A percentile compares a stretch with the other conserved stretches of the same genome.
Evolutionary conservation across 164 flowering plant genomes (phyloP).

Genomic region (Taxillus chinensis): DNA sequence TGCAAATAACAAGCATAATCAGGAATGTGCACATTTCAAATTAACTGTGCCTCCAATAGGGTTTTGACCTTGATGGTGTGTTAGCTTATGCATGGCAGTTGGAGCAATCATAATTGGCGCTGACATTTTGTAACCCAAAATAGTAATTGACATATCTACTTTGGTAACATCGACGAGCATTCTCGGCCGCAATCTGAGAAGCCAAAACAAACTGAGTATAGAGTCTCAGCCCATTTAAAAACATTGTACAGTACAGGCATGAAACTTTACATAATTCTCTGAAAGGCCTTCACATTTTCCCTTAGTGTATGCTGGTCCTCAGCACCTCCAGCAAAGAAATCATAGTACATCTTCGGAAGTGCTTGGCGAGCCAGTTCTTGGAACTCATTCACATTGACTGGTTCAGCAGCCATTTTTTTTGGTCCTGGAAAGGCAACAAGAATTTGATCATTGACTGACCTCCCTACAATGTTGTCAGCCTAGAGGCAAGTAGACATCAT

Average conservation of each 20-base stretch:
- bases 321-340: conserved; percentile 63
- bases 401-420: conserved; percentile 32
- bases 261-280: conserved; percentile 45
- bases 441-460: too few species aligned
- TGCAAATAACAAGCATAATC: conserved; percentile 12
- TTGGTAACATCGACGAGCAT: conserved; percentile 67
- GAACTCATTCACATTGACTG: conserved; percentile 60
- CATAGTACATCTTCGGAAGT: conserved; percentile 81
- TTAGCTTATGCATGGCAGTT: conserved; percentile 50
- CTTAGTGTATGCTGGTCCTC: conserved; percentile 62
- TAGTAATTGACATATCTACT: conserved; percentile 46
- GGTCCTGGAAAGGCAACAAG: too few species aligned
- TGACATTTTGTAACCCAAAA: conserved; percentile 48
- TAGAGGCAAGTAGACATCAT: too few species aligned
- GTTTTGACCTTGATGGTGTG: conserved; percentile 60
- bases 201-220: conserved; percentile 2
- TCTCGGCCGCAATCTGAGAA: conserved; percentile 62
- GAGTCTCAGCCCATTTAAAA: background rate
- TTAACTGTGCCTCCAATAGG: background rate
- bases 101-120: conserved; percentile 84
- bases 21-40: background rate
- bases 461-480: too few species aligned
- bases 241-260: background rate
- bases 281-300: conserved; percentile 59
- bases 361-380: conserved; percentile 55